A percentile compares a stretch with the other conserved stretches of the same genome.
Evolutionary conservation across 371 early-diverging fungal genomes (phyloP).

Genomic region (Apophysomyces trapeziformis): DNA sequence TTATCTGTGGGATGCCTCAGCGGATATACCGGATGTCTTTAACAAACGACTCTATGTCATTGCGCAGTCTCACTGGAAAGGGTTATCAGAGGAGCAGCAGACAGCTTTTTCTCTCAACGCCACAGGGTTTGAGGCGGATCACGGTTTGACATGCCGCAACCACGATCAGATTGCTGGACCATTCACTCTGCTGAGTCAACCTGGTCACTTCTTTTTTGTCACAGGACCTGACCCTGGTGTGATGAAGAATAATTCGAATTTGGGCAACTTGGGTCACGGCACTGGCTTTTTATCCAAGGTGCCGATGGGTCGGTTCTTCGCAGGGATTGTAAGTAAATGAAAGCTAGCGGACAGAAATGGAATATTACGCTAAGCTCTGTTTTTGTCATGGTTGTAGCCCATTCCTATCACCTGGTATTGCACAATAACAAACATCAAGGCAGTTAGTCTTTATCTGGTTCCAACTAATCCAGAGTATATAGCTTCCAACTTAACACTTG

Average conservation of each 20-base stretch:
- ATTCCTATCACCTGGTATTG: slow-evolving; percentile 23
- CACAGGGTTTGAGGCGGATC: neutral
- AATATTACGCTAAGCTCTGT: neutral
- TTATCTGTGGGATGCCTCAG: slow-evolving; percentile 16
- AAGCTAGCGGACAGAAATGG: neutral
- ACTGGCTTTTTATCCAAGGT: slow-evolving; percentile 7
- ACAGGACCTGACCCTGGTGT: slow-evolving; percentile 21
- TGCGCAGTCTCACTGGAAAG: neutral
- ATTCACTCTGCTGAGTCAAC: slow-evolving; percentile 17
- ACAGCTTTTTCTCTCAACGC: neutral
- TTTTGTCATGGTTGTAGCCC: slow-evolving; percentile 9
- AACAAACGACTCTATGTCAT: slow-evolving; percentile 15
- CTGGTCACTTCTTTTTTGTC: slow-evolving; percentile 15
- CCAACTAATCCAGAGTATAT: slow-evolving; percentile 7
- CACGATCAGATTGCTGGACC: slow-evolving; percentile 17
- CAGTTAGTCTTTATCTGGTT: slow-evolving; percentile 13
- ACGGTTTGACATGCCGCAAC: slow-evolving; percentile 3
- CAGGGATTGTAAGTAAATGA: slow-evolving; percentile 14
- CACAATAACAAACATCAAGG: slow-evolving; percentile 8
- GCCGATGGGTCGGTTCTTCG: slow-evolving; percentile 18
- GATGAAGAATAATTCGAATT: neutral
- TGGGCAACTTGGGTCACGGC: slow-evolving; percentile 8
- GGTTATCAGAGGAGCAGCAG: neutral
- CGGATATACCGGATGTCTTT: neutral
- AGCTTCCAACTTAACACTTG: slow-evolving; percentile 4